Conservation (phyloP, 371 early-diverging fungal species). For the Sporodiniella umbellata region DNA sequence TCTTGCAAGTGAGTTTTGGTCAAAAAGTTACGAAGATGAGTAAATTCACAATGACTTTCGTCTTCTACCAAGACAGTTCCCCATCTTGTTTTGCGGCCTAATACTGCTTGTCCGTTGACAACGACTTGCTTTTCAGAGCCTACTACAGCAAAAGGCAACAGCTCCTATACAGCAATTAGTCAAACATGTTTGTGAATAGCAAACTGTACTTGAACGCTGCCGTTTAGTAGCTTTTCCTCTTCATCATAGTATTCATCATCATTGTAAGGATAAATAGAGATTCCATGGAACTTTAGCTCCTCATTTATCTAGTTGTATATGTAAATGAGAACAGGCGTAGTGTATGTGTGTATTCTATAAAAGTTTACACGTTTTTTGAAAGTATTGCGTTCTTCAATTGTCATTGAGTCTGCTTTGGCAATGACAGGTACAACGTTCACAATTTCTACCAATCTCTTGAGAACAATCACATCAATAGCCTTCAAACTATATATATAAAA, state of each 20-base stretch:
- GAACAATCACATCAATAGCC: slow-evolving; percentile 74
- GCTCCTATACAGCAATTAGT: slow-evolving; percentile 37
- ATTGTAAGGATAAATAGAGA: slow-evolving; percentile 85
- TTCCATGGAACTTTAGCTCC: slow-evolving; percentile 89
- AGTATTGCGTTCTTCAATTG: slow-evolving; percentile 67
- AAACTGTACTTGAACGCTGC: slow-evolving; percentile 41
- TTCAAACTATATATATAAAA: slow-evolving; percentile 53
- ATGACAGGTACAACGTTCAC: slow-evolving; percentile 84
- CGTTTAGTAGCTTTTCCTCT: slow-evolving; percentile 69
- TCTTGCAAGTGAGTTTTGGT: slow-evolving; percentile 84
- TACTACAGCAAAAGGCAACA: slow-evolving; percentile 84
- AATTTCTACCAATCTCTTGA: slow-evolving; percentile 70
- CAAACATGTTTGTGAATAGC: not conserved
- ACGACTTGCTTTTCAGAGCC: slow-evolving; percentile 81
- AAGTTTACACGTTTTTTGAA: slow-evolving; percentile 67
- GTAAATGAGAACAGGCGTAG: too few relatives aligned
- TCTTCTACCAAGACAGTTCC: slow-evolving; percentile 71
- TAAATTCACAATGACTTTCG: slow-evolving; percentile 74
- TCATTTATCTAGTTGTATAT: slow-evolving; percentile 85
- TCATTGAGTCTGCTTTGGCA: slow-evolving; percentile 84
- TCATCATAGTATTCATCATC: slow-evolving; percentile 50
- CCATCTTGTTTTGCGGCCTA: slow-evolving; percentile 67
- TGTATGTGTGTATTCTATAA: too few relatives aligned
- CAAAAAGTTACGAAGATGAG: slow-evolving; percentile 83
- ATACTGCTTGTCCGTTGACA: slow-evolving; percentile 73